Evolutionary conservation across 2,329 filamentous ascomycete species (phyloP), one percentile per base, ranked within the genome.

Genomic region (Colletotrichum costaricense): DNA sequence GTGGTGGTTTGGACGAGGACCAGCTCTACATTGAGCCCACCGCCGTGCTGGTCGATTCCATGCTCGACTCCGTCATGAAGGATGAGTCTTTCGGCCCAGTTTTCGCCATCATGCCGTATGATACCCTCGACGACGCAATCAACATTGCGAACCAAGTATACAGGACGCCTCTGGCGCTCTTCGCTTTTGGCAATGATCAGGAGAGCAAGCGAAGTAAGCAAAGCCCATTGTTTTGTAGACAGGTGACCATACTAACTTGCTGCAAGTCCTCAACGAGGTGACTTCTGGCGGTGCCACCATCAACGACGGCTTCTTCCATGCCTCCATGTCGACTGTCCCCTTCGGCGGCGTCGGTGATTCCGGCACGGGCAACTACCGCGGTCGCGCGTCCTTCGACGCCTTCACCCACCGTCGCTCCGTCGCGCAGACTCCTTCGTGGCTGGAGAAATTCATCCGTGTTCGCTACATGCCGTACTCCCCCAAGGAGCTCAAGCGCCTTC

Each of bases 61-160:
- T 89, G 19, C 74, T 84, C 33, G 89, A 95, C 62, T 96, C 98
- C 83, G 88, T 92, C 8, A 90, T 98, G 82, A 89, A 98, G 79
- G 91, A 97, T 75, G 97, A 99, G 85, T 94, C 92, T 56, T 99
- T 99, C 80, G 97, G 96, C 7, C 97, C 97, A n/a, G 88, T 98
- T 73, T 95, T 97, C 77, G 92, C 94, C 75, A 91, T 98, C 75
- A 85, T 97, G 67, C 89, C 95, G 0, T 93, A 95, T 68, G 89
- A 94, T 76, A 88, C 91, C 77, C 87, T 98, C n/a, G 94, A 97
- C 76, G 91, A 97, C 78, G 96, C 95, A 63, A 95, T 98, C 81
- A 88, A 88, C 52, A 90, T 95, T 76, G 94, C 94, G 74, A 96
- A 97, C 82, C 85, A 89, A 67, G 90, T 98, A 62, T 92, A 97